Base-by-base conservation (phyloP, 2,329 filamentous ascomycete species). In the Achaetomium macrosporum region DNA sequence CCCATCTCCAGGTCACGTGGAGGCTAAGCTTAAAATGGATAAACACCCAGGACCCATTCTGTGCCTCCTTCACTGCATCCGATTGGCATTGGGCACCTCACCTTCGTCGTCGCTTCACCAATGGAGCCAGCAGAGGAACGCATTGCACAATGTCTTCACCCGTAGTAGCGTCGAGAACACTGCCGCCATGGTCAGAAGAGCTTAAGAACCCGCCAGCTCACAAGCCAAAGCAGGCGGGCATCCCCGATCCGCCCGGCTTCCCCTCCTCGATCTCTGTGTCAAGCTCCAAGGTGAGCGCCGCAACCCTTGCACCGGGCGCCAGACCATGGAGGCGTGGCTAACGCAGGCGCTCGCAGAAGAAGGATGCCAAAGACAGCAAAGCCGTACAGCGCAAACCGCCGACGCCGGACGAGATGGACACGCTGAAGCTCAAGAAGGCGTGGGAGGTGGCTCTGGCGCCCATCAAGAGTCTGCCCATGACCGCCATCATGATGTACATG, bases 401-500 rank as follows among this genome's bases (percentile, higher is more conserved):
- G 31, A 85, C 87, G 1, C 71, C 85, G 60, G 87, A 87, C 64
- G 91, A 97, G 72, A 96, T 91, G 79, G 92, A 97, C 69, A 90
- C 87, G 19, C 77, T 99, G 58, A 97, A 97, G 77, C 76, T 99
- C 64, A 99, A 99, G 74, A 99, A 99, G 71, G 93, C 93, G 0
- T 99, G 93, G 93, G 93, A 99, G 71, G 82, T 99, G 42, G 92
- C 93, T 40, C 82, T 99, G 44, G 92, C 87, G 2, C 93, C 93
- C 0, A 86, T 93, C 57, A 99, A 99, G 76, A 85, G 87, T 68
- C 78, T 99, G 43, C 93, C 93, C 54, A 99, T 99, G 93, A 97
- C 95, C 53, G 91, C 86, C 58, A 92, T 99, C 69, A 96, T 96
- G 85, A 97, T 97, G 90, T 99, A 99, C 79, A 99, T 99, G 93